phyloP scores from a whole-genome alignment of 1,284 basidiomycete species.

The Coniferiporia weirii region DNA sequence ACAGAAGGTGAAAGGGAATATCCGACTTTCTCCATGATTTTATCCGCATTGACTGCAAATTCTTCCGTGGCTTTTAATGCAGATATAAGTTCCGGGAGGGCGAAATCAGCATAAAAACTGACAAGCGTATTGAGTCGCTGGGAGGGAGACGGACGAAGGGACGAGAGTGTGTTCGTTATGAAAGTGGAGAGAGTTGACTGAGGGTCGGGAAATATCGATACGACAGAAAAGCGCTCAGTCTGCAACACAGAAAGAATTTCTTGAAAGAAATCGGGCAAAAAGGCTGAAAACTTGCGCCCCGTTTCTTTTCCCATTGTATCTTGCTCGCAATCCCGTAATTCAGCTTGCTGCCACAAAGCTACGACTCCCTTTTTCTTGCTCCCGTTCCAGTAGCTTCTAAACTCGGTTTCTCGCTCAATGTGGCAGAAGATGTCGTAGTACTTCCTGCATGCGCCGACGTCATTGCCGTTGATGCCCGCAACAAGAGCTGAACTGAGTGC shows the following conservation, averaged over 20 bases:
- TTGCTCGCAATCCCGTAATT: constrained; percentile 45
- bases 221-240: constrained; percentile 68
- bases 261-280: constrained; percentile 70
- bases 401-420: constrained; percentile 88
- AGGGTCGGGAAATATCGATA: constrained; percentile 79
- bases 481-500: constrained; percentile 82
- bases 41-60: constrained; percentile 67
- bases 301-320: constrained; percentile 24
- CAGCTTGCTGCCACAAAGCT: constrained; percentile 60
- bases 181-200: constrained; percentile 70
- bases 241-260: constrained; percentile 63
- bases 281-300: constrained; percentile 47
- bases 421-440: constrained; percentile 85
- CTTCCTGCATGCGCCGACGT: constrained; percentile 65
- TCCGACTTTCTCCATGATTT: constrained; percentile 70
- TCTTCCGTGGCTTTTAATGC: constrained; percentile 74
- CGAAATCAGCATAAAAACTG: constrained; percentile 55
- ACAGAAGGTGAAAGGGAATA: constrained; percentile 33
- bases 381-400: constrained; percentile 89
- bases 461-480: constrained; percentile 72
- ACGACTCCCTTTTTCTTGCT: constrained; percentile 64
- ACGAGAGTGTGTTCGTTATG: constrained; percentile 72
- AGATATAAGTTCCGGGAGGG: constrained; percentile 66
- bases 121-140: constrained; percentile 68
- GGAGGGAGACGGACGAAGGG: constrained; percentile 74